Base-by-base conservation (phyloP, 768 basidiomycete genomes). In the Termitomyces bulborhizus region DNA sequence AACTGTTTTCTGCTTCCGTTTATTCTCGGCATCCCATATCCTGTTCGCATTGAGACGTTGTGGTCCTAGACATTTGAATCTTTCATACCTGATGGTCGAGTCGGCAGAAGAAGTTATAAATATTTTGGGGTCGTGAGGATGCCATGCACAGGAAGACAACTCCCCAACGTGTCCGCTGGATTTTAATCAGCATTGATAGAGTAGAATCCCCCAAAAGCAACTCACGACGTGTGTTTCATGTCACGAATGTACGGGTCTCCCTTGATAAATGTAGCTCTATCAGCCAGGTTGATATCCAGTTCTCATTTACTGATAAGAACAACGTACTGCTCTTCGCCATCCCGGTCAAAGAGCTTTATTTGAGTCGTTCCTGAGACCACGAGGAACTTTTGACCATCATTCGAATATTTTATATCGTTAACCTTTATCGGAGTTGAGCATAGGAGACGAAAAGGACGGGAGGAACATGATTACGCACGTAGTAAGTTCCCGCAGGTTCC, bases 191-290 rank as follows among this genome's bases (percentile, higher is more conserved):
- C 49, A 26, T 36, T 32, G n/a, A 60, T 48, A 2, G 3, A 37
- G 12, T 5, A 27, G 1, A 8, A 39, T 18, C n/a, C 29, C 16
- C 40, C 27, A 52, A 61, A 57, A 8, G 29, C 55, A 21, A 75
- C 93, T 61, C 63, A 96, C 96, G 88, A 80, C n/a, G 97, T 99
- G 66, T 98, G 88, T 71, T 93, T 93, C 91, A 99, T 95, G 72
- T 99, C 97, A 54, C 97, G 88, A 62, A 99, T 90, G 69, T 98
- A 99, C 57, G 90, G 92, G 72, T 99, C 97, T 34, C 97, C 97
- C 73, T 98, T 98, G 66, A 93, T 77, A 68, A 80, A 88, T 56
- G 85, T 85, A 59, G 85, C 83, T 71, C 89, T 88, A 64, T 54
- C 53, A 63, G 75, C 78, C 72, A 78, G 74, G 76, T 82, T 68